Evolutionary conservation across 768 basidiomycete species (phyloP), one percentile per base, ranked within the genome.

Genomic region (Serendipita sp.): DNA sequence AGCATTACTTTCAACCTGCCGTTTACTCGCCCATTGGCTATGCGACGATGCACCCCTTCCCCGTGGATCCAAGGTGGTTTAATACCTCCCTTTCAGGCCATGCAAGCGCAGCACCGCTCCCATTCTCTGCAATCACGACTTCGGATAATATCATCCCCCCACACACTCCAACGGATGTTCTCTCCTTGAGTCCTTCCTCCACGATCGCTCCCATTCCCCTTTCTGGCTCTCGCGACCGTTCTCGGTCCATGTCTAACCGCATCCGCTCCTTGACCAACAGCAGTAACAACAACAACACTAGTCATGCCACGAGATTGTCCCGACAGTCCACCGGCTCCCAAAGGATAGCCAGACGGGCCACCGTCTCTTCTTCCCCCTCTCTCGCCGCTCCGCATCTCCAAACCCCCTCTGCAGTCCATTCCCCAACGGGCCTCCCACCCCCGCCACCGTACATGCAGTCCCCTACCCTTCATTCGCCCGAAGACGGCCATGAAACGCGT

Each of bases 21-120:
- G 55, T 34, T n/a, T 60, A 33, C 55, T 60, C 55, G 16, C 55
- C 55, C 36, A 33, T 34, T 60, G 48, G 48, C 48, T 60, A 60
- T 60, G 55, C 55, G 55, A 60, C 55, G 36, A 31, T 34, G 27
- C 55, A 60, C 55, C 29, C 18, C 10, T 60, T 60, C 55, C 55
- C 55, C 55, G 55, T 60, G 55, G 55, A 60, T 36, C 55, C 55
- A 60, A 60, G 55, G 55, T 60, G 55, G 55, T 60, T 60, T 60
- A 36, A 36, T n/a, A 27, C 55, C 16, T 60, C 55, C 16, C 36
- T 33, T 34, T 60, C 55, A 27, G 55, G 55, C 55, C 55, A 60
- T 34, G 55, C 55, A 60, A 60, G 27, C 55, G 55, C 27, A 60
- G 55, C 55, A 60, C 55, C 55, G 55, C 55, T 33, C 33, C 55